Base-by-base conservation (phyloP, 345 rosid species). In the Garcia nutans region DNA sequence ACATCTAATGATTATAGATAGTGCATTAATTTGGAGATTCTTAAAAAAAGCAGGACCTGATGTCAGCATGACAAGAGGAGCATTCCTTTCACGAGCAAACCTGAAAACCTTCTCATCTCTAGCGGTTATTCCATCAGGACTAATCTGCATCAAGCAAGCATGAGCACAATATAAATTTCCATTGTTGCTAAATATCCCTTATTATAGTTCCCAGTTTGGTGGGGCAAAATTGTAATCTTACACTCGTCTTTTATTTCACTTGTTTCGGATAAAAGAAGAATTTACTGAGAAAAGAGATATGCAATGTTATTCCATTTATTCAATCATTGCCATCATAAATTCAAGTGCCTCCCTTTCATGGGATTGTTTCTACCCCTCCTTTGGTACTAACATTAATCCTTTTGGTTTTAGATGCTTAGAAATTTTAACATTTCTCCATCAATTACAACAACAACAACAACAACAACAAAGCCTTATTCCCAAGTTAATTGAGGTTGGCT, bases 81-180 rank as follows among this genome's bases (percentile, higher is more conserved):
- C 74, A 3, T 83, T 83, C 85, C 90, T 86, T 72, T 89, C 93
- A 73, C 89, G 89, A 77, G 98, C 96, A 81, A 87, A 88, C 78
- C 72, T 82, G 83, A 93, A 93, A 42, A 93, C 94, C 86, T 83
- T 95, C 87, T 95, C 99, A 65, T 95, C 99, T 85, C 99, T 89
- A 37, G 74, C 79, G 10, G 84, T 78, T 80, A 95, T 71, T 8
- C 99, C 99, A 52, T 79, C 89, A 8, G 98, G 94, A 75, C 91
- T 95, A 60, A 95, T 65, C 98, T 93, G 96, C 76, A 83, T 13
- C 50, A 66, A 31, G 63, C 52, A 66, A 74, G 73, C 33, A 80
- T 62, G 52, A 76, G 24, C 79, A 50, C 11, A 11, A 52, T 56
- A 42, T 49, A 45, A 59, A 49, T 65, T 22, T 42, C 22, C 16